Conservation (phyloP, 768 basidiomycete species). For the Trametes elegans region DNA sequence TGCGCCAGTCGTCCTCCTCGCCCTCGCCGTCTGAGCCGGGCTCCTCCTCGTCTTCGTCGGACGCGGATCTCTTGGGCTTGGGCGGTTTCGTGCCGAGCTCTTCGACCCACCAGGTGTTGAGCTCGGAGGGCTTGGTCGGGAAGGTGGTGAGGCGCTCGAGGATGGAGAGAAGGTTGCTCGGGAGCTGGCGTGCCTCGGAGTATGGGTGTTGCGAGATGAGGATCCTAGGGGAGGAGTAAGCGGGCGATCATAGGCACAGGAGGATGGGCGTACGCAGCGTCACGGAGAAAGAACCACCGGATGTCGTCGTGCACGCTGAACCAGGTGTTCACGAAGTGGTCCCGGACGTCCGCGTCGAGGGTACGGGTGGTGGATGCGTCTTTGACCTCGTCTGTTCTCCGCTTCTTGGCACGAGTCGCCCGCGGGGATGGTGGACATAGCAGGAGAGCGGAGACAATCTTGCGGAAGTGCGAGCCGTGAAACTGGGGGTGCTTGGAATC, state of each 20-base stretch:
- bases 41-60: conserved; percentile 29
- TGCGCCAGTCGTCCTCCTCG: conserved; percentile 69
- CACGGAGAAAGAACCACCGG: conserved; percentile 86
- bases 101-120: conserved; percentile 78
- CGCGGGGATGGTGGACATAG: conserved; percentile 54
- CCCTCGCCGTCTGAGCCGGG: conserved; percentile 39
- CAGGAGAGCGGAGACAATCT: conserved; percentile 58
- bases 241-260: background rate
- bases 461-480: conserved; percentile 65
- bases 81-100: conserved; percentile 54
- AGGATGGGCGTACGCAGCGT: conserved; percentile 56
- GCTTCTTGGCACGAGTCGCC: conserved; percentile 16
- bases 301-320: conserved; percentile 79
- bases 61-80: conserved; percentile 26
- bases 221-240: conserved; percentile 22
- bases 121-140: conserved; percentile 64
- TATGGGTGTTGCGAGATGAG: conserved; percentile 32
- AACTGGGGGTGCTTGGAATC: conserved; percentile 45
- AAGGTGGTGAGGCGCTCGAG: conserved; percentile 59
- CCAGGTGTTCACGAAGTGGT: conserved; percentile 68
- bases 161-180: conserved; percentile 33
- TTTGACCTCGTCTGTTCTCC: conserved; percentile 14
- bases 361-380: conserved; percentile 29
- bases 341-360: conserved; percentile 58
- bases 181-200: conserved; percentile 29